phyloP scores from a whole-genome alignment of 2,329 filamentous ascomycete species.

The Cladosporium velox region DNA sequence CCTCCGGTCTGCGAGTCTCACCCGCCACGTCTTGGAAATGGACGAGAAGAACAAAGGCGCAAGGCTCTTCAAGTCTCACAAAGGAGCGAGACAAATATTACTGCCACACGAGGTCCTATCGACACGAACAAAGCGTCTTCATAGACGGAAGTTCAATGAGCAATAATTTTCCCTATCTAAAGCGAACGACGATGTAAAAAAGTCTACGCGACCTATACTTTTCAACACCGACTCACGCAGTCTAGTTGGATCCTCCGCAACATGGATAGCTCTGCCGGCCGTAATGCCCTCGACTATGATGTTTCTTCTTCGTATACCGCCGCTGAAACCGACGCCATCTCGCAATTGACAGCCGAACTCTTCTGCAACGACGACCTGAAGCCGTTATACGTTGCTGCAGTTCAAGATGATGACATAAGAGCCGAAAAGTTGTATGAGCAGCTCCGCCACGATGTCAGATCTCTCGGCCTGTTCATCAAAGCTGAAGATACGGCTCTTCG shows the following conservation, averaged over 20 bases:
- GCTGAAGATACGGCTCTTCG: neutral
- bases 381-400: neutral
- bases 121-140: neutral
- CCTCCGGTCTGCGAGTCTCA: neutral
- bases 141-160: neutral
- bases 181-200: neutral
- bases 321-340: neutral
- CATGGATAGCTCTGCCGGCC: neutral
- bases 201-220: neutral
- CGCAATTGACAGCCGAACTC: neutral
- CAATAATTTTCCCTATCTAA: neutral
- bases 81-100: neutral
- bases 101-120: neutral
- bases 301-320: neutral
- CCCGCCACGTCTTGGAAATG: neutral
- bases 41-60: neutral
- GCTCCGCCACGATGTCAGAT: neutral
- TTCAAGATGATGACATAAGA: neutral
- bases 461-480: neutral
- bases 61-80: neutral
- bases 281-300: neutral
- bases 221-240: neutral
- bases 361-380: neutral
- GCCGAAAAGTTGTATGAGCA: neutral
- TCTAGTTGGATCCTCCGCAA: neutral